Base-by-base conservation (phyloP, 352 stramenopile species). In the Thalassiosira hispida region DNA sequence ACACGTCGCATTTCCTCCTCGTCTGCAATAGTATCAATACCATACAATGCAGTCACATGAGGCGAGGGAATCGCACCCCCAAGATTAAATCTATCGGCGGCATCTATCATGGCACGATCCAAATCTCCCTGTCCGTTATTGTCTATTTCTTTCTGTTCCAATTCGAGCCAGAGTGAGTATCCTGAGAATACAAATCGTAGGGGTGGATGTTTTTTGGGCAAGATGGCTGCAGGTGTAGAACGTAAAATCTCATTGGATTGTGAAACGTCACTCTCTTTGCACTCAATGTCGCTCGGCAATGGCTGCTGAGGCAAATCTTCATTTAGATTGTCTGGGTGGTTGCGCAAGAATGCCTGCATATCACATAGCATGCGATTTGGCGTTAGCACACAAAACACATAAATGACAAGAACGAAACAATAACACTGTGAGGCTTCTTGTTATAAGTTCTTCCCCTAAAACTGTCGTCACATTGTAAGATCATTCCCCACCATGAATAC, bases 41-140 rank as follows among this genome's bases (percentile, higher is more conserved):
- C 75, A 66, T 83, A 83, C n/a, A 83, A 40, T 5, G 69, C 75
- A n/a, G 75, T 83, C 2, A 83, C 75, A 53, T 83, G 75, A 23
- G 75, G 75, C 27, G 70, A 68, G 23, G 75, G 75, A 56, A 83
- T 83, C 0, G 60, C 51, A 47, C 40, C 31, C 20, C 59, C 70
- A 8, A 76, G 52, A 38, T 35, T 1, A 47, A 82, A 82, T 59
- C 49, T 14, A 64, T 57, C 55, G 8, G 75, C 67, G n/a, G 75
- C 75, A 46, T 74, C 60, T 9, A 59, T 52, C 27, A 83, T 47
- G 27, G 63, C 70, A 33, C 63, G 55, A 33, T 72, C 64, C 20
- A 83, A 66, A 42, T 78, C 67, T 38, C 73, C 73, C 42, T 40
- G 12, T 18, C 72, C 72, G 31, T 63, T 53, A 0, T 23, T 49